Evolutionary conservation across 495 filamentous ascomycete genomes (phyloP), one percentile per base, ranked within the genome.

Genomic region (Lentithecium fluviatile): DNA sequence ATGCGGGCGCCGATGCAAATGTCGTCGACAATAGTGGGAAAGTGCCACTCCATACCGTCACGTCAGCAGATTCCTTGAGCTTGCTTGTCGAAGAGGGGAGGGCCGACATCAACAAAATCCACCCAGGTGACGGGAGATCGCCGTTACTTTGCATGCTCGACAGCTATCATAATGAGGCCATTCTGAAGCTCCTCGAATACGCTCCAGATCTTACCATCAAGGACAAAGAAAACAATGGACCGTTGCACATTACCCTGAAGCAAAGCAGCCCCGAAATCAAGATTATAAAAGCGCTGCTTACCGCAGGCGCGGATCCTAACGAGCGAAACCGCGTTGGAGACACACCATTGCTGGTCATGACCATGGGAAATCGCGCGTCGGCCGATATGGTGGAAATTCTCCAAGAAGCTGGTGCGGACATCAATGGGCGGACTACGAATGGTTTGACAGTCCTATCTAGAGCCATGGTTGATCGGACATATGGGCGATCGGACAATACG

Each of bases 181-280:
- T 49, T 13, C 20, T 46, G 21, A 48, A 45, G 26, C 21, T 42
- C 15, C 20, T 46, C 6, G 32, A 38, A 5, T 53, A 37, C 32
- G 17, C 17, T 6, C 48, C 52, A 13, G 58, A 62, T 26, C 2
- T 48, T 25, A 42, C 19, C n/a, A 17, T 6, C 8, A 12, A 25
- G 26, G 60, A 64, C 37, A 45, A 32, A 13, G 6, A 57, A n/a
- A 54, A 54, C 25, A 45, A 36, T 15, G 34, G 32, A 4, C 40
- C 54, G 19, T 46, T 64, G 21, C 60, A 64, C 25, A 15, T 51
- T n/a, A 45, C 58, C 0, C 15, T 32, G 15, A 56, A 45, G 2
- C 10, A 25, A 15, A 42, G 6, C 34, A 26, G 25, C 6, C 15
- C 12, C 3, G 20, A 17, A 4, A 8, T 11, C 11, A 20, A 53